Evolutionary conservation across 805 yeast genomes (phyloP), one percentile per base, ranked within the genome.

Genomic region (Pichia deserticola): DNA sequence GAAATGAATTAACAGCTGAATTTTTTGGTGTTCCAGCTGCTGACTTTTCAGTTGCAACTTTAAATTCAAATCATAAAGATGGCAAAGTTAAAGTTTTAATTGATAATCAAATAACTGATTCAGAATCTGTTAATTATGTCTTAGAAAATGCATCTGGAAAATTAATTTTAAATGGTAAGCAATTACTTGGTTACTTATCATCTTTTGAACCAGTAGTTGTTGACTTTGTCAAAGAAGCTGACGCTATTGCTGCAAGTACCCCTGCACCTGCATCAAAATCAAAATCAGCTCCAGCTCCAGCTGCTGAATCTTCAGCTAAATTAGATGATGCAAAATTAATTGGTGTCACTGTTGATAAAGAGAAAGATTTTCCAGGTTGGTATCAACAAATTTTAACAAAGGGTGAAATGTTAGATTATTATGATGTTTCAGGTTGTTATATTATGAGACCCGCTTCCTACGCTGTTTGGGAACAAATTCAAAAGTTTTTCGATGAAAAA

Each of bases 381-480:
- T 93, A 93, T 74, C 90, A 90, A 61, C 99, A 93, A 75, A 84
- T 95, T 52, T 78, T 90, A 57, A 86, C 95, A 62, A 93, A 93
- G 73, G 95, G 97, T 71, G 99, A 93, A 71, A 88, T 95, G 96
- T 78, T 93, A 62, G 99, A 95, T 68, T 93, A 93, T 76, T 93
- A 93, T 66, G 99, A 95, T 66, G 98, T 93, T 46, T 89, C 97
- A 47, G 99, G 99, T 60, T 93, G 99, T 76, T 93, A 93, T 70
- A 93, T 93, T 62, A 75, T 93, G 77, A 85, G 97, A 72, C 99
- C 99, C 50, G 86, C 90, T 59, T 90, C 98, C 9, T 93, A 89
- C 69, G 73, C 83, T 51, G 81, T 93, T 53, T 93, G 99, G 99
- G 99, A 93, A 75, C 72, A 76, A 53, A 92, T 93, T 64, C 98